Conservation (phyloP, 805 yeast genomes). For the Lachancea fermentati region DNA sequence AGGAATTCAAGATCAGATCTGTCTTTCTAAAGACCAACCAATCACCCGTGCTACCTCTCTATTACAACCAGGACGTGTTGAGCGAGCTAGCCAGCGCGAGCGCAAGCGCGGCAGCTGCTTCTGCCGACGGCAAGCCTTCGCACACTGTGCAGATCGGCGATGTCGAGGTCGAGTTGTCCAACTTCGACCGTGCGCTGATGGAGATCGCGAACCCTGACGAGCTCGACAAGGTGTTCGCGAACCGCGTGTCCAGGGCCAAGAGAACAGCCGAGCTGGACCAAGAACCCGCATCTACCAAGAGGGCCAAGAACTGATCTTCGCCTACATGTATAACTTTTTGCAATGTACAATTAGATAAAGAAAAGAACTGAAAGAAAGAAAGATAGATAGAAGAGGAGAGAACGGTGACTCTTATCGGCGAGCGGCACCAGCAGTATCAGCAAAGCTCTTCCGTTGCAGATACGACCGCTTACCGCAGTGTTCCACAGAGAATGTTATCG, state of each 20-base stretch:
- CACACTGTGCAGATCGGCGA: conserved; percentile 33
- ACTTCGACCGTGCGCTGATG: conserved; percentile 71
- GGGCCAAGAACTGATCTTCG: conserved; percentile 22
- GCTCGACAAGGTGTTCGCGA: conserved; percentile 53
- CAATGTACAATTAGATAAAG: too few species aligned
- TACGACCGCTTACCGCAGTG: too few species aligned
- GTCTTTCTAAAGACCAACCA: conserved; percentile 57
- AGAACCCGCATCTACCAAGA: conserved; percentile 13
- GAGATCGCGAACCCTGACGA: conserved; percentile 80
- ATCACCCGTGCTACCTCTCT: conserved; percentile 85
- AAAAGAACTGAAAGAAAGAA: too few species aligned
- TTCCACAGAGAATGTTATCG: too few species aligned
- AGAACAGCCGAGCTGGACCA: conserved; percentile 23
- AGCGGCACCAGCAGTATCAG: too few species aligned
- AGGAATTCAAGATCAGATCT: conserved; percentile 43
- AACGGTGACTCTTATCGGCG: too few species aligned
- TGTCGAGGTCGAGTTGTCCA: conserved; percentile 43
- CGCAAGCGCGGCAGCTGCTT: conserved; percentile 21
- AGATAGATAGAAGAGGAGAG: too few species aligned
- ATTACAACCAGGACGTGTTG: conserved; percentile 48
- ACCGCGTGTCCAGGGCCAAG: conserved; percentile 42
- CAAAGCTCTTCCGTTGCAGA: too few species aligned
- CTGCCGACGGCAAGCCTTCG: conserved; percentile 18
- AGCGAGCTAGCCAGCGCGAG: conserved; percentile 31
- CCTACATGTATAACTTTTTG: too few species aligned